Percentiles rank a stretch among this genome's conserved stretches.
phyloP scores from a whole-genome alignment of 805 yeast species.

The Wickerhamia fluorescens region DNA sequence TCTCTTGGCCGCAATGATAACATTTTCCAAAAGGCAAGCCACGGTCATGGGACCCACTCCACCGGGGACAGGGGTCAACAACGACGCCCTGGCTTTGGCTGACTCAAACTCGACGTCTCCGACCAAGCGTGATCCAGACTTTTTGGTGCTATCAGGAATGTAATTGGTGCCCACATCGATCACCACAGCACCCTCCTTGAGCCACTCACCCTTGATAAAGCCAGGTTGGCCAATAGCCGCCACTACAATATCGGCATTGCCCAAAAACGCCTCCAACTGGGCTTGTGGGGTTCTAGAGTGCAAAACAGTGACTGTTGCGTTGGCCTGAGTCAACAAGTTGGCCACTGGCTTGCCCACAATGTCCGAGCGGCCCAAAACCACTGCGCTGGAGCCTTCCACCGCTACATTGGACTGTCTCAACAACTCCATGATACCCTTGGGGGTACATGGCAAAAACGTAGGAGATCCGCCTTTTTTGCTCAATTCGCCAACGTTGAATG shows the following conservation, averaged over 20 bases:
- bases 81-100: slow-evolving; percentile 48
- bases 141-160: slow-evolving; percentile 56
- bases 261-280: slow-evolving; percentile 40
- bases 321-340: slow-evolving; percentile 56
- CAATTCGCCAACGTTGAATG: slow-evolving; percentile 70
- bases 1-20: slow-evolving; percentile 58
- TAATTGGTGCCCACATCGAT: slow-evolving; percentile 83
- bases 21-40: slow-evolving; percentile 72
- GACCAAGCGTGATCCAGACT: slow-evolving; percentile 63
- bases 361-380: slow-evolving; percentile 78
- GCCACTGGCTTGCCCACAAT: slow-evolving; percentile 82
- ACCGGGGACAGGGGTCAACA: slow-evolving; percentile 85
- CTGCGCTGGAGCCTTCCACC: slow-evolving; percentile 65
- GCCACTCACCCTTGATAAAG: slow-evolving; percentile 70
- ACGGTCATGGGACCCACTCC: slow-evolving; percentile 94
- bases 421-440: slow-evolving; percentile 68
- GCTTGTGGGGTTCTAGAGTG: slow-evolving; percentile 59
- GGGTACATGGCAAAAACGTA: slow-evolving; percentile 73
- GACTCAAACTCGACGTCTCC: slow-evolving; percentile 70
- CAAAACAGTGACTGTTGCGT: slow-evolving; percentile 72
- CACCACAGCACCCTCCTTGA: slow-evolving; percentile 59
- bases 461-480: slow-evolving; percentile 70
- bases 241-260: slow-evolving; percentile 67
- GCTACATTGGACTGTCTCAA: slow-evolving; percentile 49
- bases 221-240: slow-evolving; percentile 71